These are phyloP conservation scores for Cadophora gregata DNA, from an alignment of 2,329 filamentous ascomycete genomes.

Conservation along the genomic window DNA sequence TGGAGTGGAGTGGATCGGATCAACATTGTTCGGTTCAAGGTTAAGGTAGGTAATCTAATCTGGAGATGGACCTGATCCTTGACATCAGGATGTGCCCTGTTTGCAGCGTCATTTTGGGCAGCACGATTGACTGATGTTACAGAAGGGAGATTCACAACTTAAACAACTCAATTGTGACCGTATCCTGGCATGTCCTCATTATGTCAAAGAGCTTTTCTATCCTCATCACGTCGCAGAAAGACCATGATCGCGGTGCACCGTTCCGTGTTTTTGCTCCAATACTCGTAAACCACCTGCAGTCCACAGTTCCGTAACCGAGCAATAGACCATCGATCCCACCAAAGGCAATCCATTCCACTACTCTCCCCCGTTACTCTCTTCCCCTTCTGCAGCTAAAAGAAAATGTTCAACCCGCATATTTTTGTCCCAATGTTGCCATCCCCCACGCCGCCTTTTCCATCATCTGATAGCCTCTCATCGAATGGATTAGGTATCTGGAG, in stretches of 20 bases:
- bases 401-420: not conserved
- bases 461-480: slow-evolving; percentile 12
- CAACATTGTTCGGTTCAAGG: not conserved
- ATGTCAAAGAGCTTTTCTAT: no score
- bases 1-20: not conserved
- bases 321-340: not conserved
- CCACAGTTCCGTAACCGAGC: not conserved
- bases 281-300: no score
- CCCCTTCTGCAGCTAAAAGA: not conserved
- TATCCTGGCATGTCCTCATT: no score
- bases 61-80: not conserved
- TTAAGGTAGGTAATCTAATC: no score
- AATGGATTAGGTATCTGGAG: not conserved
- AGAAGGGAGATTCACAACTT: no score
- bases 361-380: not conserved
- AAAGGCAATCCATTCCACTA: slow-evolving; percentile 9
- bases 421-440: not conserved
- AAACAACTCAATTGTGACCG: no score
- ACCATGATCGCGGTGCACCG: no score
- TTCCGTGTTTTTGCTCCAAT: no score
- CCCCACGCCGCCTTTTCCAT: slow-evolving; percentile 6
- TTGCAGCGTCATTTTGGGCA: not conserved
- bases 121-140: not conserved
- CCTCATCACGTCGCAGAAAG: no score
- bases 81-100: not conserved